phyloP scores from a whole-genome alignment of 306 rosid species.

The Dalbergia cultrata region DNA sequence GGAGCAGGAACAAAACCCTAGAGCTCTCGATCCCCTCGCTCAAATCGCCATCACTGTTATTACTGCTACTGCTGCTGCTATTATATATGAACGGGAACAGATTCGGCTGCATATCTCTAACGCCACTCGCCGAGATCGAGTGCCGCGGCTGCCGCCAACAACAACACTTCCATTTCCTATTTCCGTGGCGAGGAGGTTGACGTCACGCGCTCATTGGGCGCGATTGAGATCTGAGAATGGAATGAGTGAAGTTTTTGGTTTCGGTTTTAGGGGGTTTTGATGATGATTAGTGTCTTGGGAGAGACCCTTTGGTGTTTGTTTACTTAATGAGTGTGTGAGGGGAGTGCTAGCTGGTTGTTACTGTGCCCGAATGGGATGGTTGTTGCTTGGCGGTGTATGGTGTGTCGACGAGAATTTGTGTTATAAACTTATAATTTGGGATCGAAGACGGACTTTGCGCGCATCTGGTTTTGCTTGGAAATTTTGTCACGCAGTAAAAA shows the following conservation, averaged over 20 bases:
- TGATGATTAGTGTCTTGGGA: background rate
- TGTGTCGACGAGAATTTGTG: conserved; percentile 32
- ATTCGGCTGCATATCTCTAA: conserved; percentile 94
- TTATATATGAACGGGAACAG: conserved; percentile 63
- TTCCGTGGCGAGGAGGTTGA: conserved; percentile 12
- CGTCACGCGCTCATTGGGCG: background rate
- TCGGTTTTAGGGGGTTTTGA: no score
- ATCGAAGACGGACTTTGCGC: conserved; percentile 21
- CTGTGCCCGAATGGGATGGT: conserved; percentile 47
- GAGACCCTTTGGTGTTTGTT: conserved; percentile 32
- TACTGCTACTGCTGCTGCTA: background rate
- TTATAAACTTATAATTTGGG: conserved; percentile 3
- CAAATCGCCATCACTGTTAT: conserved; percentile 63
- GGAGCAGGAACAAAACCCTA: conserved; percentile 83
- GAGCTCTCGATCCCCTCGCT: conserved; percentile 84
- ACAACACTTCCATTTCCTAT: conserved; percentile 38
- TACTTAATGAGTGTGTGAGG: conserved; percentile 17
- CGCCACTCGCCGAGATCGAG: conserved; percentile 57
- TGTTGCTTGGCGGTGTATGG: conserved; percentile 2
- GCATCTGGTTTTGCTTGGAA: no score
- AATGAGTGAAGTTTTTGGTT: background rate
- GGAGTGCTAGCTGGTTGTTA: background rate
- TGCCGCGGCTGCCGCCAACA: background rate
- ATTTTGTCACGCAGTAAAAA: no score
- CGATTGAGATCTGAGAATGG: conserved; percentile 38